Evolutionary conservation across 345 rosid genomes (phyloP), one percentile per base, ranked within the genome.

Genomic region (Ceriops zippeliana): DNA sequence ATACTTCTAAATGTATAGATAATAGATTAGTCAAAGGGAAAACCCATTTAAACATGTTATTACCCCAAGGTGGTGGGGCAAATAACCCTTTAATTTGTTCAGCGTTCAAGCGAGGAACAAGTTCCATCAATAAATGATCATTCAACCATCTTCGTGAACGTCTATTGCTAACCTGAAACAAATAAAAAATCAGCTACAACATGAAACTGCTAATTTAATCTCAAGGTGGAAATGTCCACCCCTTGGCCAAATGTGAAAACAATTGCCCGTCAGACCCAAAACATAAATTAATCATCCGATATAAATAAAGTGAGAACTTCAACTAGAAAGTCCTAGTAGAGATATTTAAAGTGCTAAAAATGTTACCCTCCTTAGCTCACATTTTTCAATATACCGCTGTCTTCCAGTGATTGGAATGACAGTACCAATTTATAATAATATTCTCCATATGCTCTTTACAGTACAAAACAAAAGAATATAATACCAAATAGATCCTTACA

Each of bases 41-140:
- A 61, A 53, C n/a, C 37, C n/a, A 47, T 16, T 32, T 47, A 64
- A 37, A 68, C 24, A 75, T 32, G 30, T 52, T 21, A 74, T 72
- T 85, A 91, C 98, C 98, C 95, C 95, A 93, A 19, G 98, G 98
- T 8, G 99, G 99, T 62, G 99, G 99, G 61, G 99, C 91, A 88
- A 93, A 93, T 82, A 93, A 83, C 80, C 97, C 97, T 80, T 86
- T 88, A 65, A 93, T 86, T 81, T 93, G 97, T 37, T 88, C 84
- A 0, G 88, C 96, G 82, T 91, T 84, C 66, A 93, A 80, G 68
- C 91, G 89, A 62, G 99, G 99, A 73, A 93, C 97, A 77, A 93
- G 98, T 72, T 93, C 98, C 95, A 93, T 89, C 56, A 93, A 78
- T 70, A 93, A 79, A 42, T 93, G 92, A 83, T 93, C 99, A 79